Evolutionary conservation across 768 basidiomycete species (phyloP), one percentile per base, ranked within the genome.

Genomic region (Xanthoconium stramineum): DNA sequence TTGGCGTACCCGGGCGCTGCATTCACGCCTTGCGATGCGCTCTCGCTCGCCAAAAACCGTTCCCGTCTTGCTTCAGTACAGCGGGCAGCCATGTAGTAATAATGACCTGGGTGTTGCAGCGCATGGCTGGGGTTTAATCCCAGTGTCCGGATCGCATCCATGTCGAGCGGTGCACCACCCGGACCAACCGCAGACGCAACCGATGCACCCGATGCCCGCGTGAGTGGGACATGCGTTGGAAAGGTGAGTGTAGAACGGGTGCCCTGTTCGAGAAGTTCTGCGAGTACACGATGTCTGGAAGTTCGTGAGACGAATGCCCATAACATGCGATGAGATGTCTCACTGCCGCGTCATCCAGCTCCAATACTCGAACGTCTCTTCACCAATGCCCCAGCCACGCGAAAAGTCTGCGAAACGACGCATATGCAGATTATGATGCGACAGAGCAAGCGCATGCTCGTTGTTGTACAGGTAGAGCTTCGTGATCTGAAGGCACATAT

Each of bases 341-440:
- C 64, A 94, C 91, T 97, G 94, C 67, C 94, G 78, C 9, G 92
- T 89, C 53, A 94, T 78, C 96, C 95, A 99, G 61, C 90, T 91
- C 96, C 96, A 98, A 67, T 88, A 98, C 69, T 98, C 97, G 61
- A 91, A 98, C 0, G 92, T 97, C 65, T 94, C 91, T 64, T 95
- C 93, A 15, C 94, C 95, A 53, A 98, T 98, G 9, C 92, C 91
- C 96, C 97, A 98, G 1, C 88, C 87, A 19, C 89, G 76, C 6
- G 90, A 89, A 61, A 99, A 84, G 64, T 94, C 91, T 6, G 86
- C 81, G 62, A 97, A 96, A 58, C 84, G 84, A 35, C 86, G 83
- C 57, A 96, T 80, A 66, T 99, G 97, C 13, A 84, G 81, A 56
- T 86, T 88, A 69, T 98, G 88, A 59, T 94, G 88, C 0, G 85